Conservation (phyloP, 208 protist genomes). For the Jaenimonas drosophilae region DNA sequence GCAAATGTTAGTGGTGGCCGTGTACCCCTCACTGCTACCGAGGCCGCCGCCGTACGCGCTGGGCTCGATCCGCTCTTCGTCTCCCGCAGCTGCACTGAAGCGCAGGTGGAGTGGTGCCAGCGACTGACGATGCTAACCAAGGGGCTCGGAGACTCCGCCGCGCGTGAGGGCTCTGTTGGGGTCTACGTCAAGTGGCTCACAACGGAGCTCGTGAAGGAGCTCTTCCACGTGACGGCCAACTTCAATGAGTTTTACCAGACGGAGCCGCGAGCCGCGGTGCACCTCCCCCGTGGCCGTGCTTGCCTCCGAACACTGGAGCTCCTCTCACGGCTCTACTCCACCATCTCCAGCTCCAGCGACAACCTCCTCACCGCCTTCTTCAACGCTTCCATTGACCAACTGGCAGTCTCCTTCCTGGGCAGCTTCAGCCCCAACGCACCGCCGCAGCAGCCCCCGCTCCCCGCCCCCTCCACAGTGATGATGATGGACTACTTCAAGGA, state of each 20-base stretch:
- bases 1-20: not conserved
- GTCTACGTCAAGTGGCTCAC: conserved; percentile 66
- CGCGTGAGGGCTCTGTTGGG: conserved; percentile 45
- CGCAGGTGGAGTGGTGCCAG: conserved; percentile 80
- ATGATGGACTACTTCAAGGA: conserved; percentile 66
- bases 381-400: conserved; percentile 52
- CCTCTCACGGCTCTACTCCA: conserved; percentile 57
- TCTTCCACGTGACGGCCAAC: conserved; percentile 66
- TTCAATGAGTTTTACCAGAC: conserved; percentile 74
- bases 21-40: conserved; percentile 30
- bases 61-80: conserved; percentile 66
- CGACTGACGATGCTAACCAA: conserved; percentile 36
- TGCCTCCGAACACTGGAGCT: conserved; percentile 73
- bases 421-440: conserved; percentile 58
- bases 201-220: conserved; percentile 64
- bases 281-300: conserved; percentile 50
- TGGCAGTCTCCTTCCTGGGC: conserved; percentile 52
- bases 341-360: conserved; percentile 55
- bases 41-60: conserved; percentile 47
- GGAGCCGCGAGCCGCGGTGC: conserved; percentile 37
- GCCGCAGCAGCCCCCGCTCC: conserved; percentile 34
- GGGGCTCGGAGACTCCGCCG: conserved; percentile 45
- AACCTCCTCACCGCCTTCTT: conserved; percentile 65
- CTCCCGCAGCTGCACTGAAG: conserved; percentile 53
- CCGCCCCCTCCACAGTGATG: conserved; percentile 13